Percentiles rank a stretch among this genome's conserved stretches.
Evolutionary conservation across 2,329 filamentous ascomycete species (phyloP).

Genomic region (Endoconidiophora laricicola): DNA sequence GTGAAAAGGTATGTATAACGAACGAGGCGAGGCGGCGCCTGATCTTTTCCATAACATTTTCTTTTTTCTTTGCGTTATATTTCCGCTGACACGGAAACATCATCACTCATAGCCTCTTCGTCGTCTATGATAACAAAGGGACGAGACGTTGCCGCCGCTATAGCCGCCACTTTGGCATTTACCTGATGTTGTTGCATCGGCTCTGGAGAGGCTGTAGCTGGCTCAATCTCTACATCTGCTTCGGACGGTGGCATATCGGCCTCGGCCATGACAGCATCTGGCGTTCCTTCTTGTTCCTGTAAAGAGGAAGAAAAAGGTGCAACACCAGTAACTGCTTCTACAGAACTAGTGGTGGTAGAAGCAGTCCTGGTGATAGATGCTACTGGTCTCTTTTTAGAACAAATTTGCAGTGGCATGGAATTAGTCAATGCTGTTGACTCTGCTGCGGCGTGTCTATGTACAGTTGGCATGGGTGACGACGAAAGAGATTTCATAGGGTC

Average conservation of each 20-base stretch:
- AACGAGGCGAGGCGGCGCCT: no score
- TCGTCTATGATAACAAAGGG: conserved; percentile 3
- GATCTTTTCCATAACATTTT: no score
- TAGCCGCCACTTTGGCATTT: neutral
- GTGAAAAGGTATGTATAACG: no score
- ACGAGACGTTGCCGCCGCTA: neutral
- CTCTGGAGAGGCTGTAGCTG: conserved; percentile 4
- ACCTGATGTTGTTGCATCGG: neutral
- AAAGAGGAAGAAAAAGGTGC: neutral
- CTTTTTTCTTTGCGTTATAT: neutral
- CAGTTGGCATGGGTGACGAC: neutral
- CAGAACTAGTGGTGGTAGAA: no score
- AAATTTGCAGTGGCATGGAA: neutral
- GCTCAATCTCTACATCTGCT: neutral
- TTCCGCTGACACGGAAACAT: conserved; percentile 1
- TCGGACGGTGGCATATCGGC: conserved; percentile 7
- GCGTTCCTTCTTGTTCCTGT: neutral
- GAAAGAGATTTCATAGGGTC: conserved; percentile 5
- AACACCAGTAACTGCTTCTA: neutral
- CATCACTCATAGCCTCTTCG: conserved; percentile 6
- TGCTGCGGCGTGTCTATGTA: neutral
- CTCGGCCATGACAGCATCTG: conserved; percentile 1
- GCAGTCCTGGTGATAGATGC: no score
- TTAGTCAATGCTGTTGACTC: no score
- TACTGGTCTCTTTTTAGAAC: neutral